Conservation (phyloP, 768 basidiomycete genomes). For the Sutorius australiensis region DNA sequence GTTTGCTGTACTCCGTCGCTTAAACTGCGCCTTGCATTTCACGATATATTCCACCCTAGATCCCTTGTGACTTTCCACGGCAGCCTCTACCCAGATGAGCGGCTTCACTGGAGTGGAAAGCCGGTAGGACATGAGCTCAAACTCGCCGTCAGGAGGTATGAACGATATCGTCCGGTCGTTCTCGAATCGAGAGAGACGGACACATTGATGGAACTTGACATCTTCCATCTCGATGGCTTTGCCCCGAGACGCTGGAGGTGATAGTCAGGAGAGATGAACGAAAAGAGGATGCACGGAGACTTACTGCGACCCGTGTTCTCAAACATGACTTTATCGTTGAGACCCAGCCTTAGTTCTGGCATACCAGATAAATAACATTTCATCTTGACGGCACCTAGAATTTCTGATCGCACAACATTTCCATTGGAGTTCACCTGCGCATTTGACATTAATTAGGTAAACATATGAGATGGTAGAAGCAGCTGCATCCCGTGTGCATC, state of each 20-base stretch:
- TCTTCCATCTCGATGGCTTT: slow-evolving; percentile 99
- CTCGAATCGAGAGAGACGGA: slow-evolving; percentile 93
- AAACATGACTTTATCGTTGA: slow-evolving; percentile 99
- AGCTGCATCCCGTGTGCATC: background rate
- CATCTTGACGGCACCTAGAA: slow-evolving; percentile 99
- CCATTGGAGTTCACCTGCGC: slow-evolving; percentile 91
- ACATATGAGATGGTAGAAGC: background rate
- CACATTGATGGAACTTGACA: slow-evolving; percentile 99
- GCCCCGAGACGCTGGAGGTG: slow-evolving; percentile 51
- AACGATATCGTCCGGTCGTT: slow-evolving; percentile 99
- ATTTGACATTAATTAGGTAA: background rate
- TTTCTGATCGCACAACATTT: slow-evolving; percentile 95
- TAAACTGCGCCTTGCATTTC: slow-evolving; percentile 96
- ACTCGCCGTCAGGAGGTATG: slow-evolving; percentile 98
- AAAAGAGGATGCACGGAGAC: slow-evolving; percentile 27
- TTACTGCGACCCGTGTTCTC: slow-evolving; percentile 92
- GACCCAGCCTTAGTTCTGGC: slow-evolving; percentile 92
- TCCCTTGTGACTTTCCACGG: slow-evolving; percentile 93
- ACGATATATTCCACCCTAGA: slow-evolving; percentile 94
- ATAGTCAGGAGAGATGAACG: background rate
- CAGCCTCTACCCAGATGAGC: slow-evolving; percentile 90
- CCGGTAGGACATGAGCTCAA: slow-evolving; percentile 98
- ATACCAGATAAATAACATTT: slow-evolving; percentile 99
- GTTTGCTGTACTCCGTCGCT: slow-evolving; percentile 92
- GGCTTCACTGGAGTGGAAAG: slow-evolving; percentile 96